Evolutionary conservation across 306 rosid genomes (phyloP).

Genomic region (Parietaria judaica): DNA sequence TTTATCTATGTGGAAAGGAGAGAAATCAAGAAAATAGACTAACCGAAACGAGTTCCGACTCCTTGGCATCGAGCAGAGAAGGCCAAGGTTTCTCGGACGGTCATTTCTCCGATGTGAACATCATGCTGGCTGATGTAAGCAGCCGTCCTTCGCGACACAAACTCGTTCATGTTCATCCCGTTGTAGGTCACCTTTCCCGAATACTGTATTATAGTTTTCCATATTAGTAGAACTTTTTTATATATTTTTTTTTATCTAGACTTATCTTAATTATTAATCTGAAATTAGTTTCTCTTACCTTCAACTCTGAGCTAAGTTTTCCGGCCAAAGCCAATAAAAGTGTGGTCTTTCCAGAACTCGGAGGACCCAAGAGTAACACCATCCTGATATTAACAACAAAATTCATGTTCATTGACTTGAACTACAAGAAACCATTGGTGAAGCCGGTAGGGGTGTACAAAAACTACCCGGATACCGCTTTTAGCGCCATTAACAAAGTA

Average conservation of each 20-base stretch:
- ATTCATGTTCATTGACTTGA: no score
- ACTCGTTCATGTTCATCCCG: constrained; percentile 30
- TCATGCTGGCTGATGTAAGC: constrained; percentile 40
- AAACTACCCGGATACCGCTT: no score
- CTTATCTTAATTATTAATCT: no score
- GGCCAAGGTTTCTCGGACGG: constrained; percentile 41
- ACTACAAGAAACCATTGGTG: no score
- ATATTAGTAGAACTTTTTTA: neutral
- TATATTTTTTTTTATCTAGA: no score
- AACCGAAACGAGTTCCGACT: constrained; percentile 35
- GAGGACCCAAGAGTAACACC: constrained; percentile 43
- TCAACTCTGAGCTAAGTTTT: constrained; percentile 14
- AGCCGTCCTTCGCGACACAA: constrained; percentile 36
- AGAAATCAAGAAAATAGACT: neutral
- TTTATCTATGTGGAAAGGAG: no score
- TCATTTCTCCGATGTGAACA: constrained; percentile 36
- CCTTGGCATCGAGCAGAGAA: constrained; percentile 45
- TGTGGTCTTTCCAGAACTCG: constrained; percentile 43
- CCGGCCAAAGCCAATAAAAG: constrained; percentile 38
- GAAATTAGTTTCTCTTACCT: no score
- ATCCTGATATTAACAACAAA: constrained; percentile 14
- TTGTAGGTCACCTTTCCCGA: constrained; percentile 35
- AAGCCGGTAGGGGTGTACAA: no score
- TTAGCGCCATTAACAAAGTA: no score
- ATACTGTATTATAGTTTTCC: constrained; percentile 1